These are phyloP conservation scores for Ophiostoma piceae DNA, from an alignment of 2,329 filamentous ascomycete genomes.

Conservation along the genomic window DNA sequence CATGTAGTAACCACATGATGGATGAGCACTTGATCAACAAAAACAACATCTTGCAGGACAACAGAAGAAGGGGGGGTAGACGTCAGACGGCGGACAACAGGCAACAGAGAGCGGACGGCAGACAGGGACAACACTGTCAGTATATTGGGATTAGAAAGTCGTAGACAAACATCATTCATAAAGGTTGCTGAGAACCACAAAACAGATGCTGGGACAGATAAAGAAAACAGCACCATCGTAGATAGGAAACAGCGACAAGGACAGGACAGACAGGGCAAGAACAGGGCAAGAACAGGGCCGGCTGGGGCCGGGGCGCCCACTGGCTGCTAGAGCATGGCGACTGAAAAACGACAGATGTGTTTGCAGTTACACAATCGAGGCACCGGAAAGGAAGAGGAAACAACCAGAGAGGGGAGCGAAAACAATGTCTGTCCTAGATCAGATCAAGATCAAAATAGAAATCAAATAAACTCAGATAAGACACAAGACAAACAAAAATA, in stretches of 20 bases:
- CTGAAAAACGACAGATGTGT: background rate
- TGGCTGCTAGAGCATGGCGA: background rate
- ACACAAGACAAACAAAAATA: background rate
- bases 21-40: too few relatives aligned
- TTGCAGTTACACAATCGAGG: background rate
- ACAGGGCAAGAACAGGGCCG: background rate
- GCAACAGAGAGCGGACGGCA: background rate
- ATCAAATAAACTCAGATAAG: background rate
- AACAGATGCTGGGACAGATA: background rate
- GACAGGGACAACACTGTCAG: slow-evolving; percentile 1
- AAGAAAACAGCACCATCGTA: background rate
- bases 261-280: background rate
- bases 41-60: background rate
- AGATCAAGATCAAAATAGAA: slow-evolving; percentile 13
- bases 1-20: too few relatives aligned
- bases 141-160: slow-evolving; percentile 7
- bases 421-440: background rate
- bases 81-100: background rate
- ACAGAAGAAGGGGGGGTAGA: background rate
- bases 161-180: slow-evolving; percentile 13
- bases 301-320: slow-evolving; percentile 9
- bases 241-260: background rate
- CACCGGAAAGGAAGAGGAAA: background rate
- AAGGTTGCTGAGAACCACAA: background rate
- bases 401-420: background rate